These are phyloP conservation scores for Agapanthus africanus DNA, from an alignment of 106 monocot genomes.

Conservation along the genomic window DNA sequence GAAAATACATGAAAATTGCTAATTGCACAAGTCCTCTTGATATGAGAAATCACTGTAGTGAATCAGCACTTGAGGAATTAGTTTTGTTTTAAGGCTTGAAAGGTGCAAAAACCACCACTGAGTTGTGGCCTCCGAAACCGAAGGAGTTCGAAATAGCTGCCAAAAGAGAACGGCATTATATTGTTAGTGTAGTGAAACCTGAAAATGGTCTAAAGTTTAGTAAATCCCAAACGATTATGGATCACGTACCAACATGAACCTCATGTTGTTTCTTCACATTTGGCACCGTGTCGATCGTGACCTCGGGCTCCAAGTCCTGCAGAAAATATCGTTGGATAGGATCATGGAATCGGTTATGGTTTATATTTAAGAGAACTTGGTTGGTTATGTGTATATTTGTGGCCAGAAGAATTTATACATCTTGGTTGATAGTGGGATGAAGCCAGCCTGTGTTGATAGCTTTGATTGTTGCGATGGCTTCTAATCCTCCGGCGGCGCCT, in stretches of 20 bases:
- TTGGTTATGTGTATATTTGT: no score
- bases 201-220: no score
- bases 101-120: constrained; percentile 61
- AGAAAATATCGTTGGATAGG: no score
- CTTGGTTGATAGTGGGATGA: constrained; percentile 54
- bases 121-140: constrained; percentile 67
- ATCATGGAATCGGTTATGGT: no score
- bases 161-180: background rate
- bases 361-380: no score
- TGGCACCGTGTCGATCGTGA: constrained; percentile 38
- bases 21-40: no score
- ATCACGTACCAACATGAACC: constrained; percentile 39
- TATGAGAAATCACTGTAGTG: no score
- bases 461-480: constrained; percentile 47
- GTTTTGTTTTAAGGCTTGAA: constrained; percentile 49
- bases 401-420: no score
- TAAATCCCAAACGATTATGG: no score
- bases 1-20: no score
- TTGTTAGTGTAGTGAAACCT: no score
- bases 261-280: constrained; percentile 35
- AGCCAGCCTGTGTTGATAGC: constrained; percentile 50
- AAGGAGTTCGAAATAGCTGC: constrained; percentile 65
- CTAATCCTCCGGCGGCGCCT: constrained; percentile 45
- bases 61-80: no score
- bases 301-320: constrained; percentile 33